phyloP scores from a whole-genome alignment of 805 yeast species.

The Lachancea fermentati region DNA sequence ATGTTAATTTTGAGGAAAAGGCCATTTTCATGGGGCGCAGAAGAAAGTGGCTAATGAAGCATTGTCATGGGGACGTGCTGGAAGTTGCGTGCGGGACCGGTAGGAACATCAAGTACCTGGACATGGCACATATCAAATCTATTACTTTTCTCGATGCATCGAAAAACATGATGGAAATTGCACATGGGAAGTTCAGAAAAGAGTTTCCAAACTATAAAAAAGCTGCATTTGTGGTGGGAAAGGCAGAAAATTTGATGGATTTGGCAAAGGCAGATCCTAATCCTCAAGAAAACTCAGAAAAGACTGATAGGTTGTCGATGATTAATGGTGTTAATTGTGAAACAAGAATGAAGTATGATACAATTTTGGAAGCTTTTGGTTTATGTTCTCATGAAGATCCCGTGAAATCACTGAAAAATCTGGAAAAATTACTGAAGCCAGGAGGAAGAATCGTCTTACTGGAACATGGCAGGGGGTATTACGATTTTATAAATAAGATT shows the following conservation, averaged over 20 bases:
- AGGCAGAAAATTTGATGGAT: constrained; percentile 72
- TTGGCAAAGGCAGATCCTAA: constrained; percentile 39
- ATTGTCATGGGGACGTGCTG: constrained; percentile 79
- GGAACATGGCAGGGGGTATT: constrained; percentile 89
- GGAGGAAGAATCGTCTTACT: constrained; percentile 83
- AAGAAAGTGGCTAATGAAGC: constrained; percentile 75
- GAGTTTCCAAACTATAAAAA: constrained; percentile 59
- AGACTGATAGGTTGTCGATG: constrained; percentile 20
- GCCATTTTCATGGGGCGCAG: constrained; percentile 46
- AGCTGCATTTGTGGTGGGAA: constrained; percentile 86
- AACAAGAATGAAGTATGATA: constrained; percentile 64
- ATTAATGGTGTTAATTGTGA: constrained; percentile 19
- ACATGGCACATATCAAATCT: constrained; percentile 55
- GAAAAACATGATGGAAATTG: constrained; percentile 73
- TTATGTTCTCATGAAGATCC: constrained; percentile 96
- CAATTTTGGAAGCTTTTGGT: constrained; percentile 91
- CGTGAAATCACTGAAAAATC: constrained; percentile 68
- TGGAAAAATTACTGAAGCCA: constrained; percentile 69
- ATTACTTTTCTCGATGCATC: constrained; percentile 86
- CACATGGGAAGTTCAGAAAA: constrained; percentile 66
- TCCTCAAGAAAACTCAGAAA: constrained; percentile 18
- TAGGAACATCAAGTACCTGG: constrained; percentile 73
- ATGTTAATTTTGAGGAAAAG: constrained; percentile 54
- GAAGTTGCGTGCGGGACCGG: constrained; percentile 98
- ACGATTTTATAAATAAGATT: constrained; percentile 68